Evolutionary conservation across 306 rosid genomes (phyloP), one percentile per base, ranked within the genome.

Genomic region (Begonia fuchsioides): DNA sequence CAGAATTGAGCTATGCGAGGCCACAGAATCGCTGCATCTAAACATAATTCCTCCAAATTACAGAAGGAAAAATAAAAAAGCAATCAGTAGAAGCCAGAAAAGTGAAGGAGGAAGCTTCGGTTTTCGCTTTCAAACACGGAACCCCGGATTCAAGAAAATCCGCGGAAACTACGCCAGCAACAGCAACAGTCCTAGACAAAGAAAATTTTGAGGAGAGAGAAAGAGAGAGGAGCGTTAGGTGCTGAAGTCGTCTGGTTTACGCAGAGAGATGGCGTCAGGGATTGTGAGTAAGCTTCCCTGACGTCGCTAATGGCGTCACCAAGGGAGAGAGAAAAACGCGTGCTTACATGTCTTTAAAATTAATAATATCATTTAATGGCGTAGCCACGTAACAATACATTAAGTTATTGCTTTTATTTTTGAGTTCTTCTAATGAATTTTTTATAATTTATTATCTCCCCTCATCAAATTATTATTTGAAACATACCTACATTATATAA

Each of bases 181-280:
- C n/a, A n/a, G n/a, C n/a, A n/a, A 20, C 5, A 20, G 32, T 20
- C 32, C 32, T 20, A n/a, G n/a, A 20, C 32, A 20, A 57, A 54
- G 44, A 63, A 65, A 54, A 57, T 12, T n/a, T n/a, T n/a, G 53
- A n/a, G 15, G 50, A n/a, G n/a, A 65, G 62, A 49, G 18, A 57
- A 17, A 50, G 47, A 50, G 19, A 26, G 67, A n/a, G n/a, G n/a
- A n/a, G n/a, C n/a, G n/a, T n/a, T n/a, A n/a, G n/a, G n/a, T n/a
- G n/a, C 35, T 17, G 49, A 12, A 41, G 44, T 85, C 71, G 76
- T 64, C 59, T 51, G 5, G 47, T 45, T 81, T 90, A 85, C 87
- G 82, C 2, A 13, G 52, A 39, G n/a, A n/a, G 45, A 35, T 70
- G 74, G 65, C 93, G 66, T 80, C 81, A 80, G 65, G 60, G 38